Evolutionary conservation across 2,329 filamentous ascomycete genomes (phyloP).

Genomic region (Cladosporium sp.): DNA sequence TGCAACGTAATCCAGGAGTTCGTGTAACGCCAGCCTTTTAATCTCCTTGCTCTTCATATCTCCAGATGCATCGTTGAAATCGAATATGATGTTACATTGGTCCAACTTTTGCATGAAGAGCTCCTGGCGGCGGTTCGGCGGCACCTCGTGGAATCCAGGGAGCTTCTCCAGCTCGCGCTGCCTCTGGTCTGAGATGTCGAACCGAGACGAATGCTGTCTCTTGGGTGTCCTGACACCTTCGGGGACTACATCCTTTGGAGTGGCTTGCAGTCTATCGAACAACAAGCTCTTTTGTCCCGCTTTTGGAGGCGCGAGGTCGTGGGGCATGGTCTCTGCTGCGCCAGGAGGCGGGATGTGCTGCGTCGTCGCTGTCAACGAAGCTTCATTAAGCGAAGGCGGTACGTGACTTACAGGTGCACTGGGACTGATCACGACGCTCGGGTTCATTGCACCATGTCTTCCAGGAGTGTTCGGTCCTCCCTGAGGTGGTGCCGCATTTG

Average conservation of each 20-base stretch:
- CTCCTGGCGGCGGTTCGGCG: conserved; percentile 88
- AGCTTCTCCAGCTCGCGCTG: conserved; percentile 92
- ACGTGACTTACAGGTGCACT: conserved; percentile 72
- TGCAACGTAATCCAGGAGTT: conserved; percentile 94
- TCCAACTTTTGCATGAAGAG: conserved; percentile 99
- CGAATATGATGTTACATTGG: conserved; percentile 99
- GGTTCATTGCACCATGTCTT: conserved; percentile 37
- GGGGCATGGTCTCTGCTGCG: conserved; percentile 94
- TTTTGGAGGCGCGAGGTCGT: conserved; percentile 91
- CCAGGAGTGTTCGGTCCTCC: conserved; percentile 23
- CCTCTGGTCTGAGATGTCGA: conserved; percentile 91
- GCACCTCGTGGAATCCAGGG: conserved; percentile 95
- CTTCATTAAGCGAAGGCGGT: conserved; percentile 10
- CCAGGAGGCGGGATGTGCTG: conserved; percentile 91
- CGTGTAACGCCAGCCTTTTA: conserved; percentile 91
- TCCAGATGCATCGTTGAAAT: conserved; percentile 96
- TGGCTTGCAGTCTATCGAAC: conserved; percentile 84
- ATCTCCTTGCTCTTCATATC: conserved; percentile 99
- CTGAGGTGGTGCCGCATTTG: conserved; percentile 19
- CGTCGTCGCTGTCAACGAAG: background rate
- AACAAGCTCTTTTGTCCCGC: conserved; percentile 83
- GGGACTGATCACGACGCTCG: conserved; percentile 90
- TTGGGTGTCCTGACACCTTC: conserved; percentile 94
- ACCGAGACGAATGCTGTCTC: conserved; percentile 93
- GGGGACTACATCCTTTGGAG: conserved; percentile 84